Evolutionary conservation across 208 protist genomes (phyloP).

Genomic region (Trichomonas gallinae): DNA sequence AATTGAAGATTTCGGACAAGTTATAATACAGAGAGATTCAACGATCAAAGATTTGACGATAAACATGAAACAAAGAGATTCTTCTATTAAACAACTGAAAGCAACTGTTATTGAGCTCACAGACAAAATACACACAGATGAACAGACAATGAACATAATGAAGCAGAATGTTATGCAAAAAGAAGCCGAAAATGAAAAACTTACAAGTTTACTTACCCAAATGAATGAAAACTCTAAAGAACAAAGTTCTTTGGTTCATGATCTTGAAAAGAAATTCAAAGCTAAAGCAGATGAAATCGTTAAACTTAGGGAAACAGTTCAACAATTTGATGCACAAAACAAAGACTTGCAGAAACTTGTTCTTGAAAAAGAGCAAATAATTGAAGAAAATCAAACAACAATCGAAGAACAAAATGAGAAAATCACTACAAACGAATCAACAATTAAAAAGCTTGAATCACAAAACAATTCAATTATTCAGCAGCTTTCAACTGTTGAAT

Average conservation of each 20-base stretch:
- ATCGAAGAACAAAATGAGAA: not conserved
- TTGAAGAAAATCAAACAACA: not conserved
- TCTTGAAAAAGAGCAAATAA: not conserved
- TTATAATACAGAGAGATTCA: not conserved
- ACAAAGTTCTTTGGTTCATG: not conserved
- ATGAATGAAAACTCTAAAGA: not conserved
- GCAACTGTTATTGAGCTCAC: not conserved
- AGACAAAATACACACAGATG: not conserved
- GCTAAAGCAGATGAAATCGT: not conserved
- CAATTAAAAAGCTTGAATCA: no score
- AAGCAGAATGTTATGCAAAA: not conserved
- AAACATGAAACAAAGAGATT: not conserved
- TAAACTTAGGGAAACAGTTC: not conserved
- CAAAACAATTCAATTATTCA: not conserved
- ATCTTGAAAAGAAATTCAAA: not conserved
- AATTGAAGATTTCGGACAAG: not conserved
- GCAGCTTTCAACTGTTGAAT: not conserved
- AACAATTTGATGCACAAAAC: not conserved
- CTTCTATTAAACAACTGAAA: not conserved
- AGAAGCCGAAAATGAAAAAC: not conserved
- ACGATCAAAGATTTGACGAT: not conserved
- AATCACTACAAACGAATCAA: not conserved
- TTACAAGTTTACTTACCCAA: not conserved
- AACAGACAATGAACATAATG: not conserved
- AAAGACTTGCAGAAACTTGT: not conserved